Percentiles rank a stretch among this genome's conserved stretches.
phyloP scores from a whole-genome alignment of 1,284 basidiomycete species.

The Pseudozyma thailandica region DNA sequence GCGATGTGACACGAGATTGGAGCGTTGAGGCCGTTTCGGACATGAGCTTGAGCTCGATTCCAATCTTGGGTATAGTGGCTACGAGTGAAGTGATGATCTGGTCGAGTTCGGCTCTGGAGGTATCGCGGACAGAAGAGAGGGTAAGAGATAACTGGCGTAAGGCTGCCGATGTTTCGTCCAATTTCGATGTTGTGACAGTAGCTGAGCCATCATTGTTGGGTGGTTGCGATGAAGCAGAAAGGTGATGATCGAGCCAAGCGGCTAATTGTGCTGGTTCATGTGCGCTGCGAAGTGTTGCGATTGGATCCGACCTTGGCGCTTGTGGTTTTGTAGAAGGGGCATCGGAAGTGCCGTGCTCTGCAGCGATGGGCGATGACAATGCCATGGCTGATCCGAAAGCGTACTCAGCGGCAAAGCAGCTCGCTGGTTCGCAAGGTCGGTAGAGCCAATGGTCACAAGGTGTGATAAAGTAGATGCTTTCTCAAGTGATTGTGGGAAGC shows the following conservation, averaged over 20 bases:
- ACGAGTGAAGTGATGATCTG: constrained; percentile 37
- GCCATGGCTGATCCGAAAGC: constrained; percentile 10
- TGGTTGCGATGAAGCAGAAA: background rate
- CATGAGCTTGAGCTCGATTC: constrained; percentile 40
- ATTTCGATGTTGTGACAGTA: constrained; percentile 4
- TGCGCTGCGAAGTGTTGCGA: constrained; percentile 19
- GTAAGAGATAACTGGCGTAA: constrained; percentile 35
- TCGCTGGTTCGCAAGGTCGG: background rate
- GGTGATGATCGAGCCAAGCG: constrained; percentile 32
- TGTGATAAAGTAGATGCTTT: background rate
- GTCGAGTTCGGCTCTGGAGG: constrained; percentile 30
- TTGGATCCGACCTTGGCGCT: constrained; percentile 9
- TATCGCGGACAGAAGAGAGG: constrained; percentile 30
- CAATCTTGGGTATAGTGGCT: constrained; percentile 33
- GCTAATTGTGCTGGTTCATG: constrained; percentile 14
- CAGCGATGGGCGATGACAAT: constrained; percentile 15
- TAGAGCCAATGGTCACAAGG: background rate
- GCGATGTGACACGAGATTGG: constrained; percentile 12
- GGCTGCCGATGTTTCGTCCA: constrained; percentile 16
- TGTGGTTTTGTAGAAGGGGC: background rate
- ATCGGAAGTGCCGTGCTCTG: constrained; percentile 17
- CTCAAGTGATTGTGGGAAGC: background rate
- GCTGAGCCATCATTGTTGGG: background rate
- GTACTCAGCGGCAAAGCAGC: background rate
- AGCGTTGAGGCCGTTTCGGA: constrained; percentile 31